phyloP scores from a whole-genome alignment of 441 rosid species.

The Bruguiera hainesii region DNA sequence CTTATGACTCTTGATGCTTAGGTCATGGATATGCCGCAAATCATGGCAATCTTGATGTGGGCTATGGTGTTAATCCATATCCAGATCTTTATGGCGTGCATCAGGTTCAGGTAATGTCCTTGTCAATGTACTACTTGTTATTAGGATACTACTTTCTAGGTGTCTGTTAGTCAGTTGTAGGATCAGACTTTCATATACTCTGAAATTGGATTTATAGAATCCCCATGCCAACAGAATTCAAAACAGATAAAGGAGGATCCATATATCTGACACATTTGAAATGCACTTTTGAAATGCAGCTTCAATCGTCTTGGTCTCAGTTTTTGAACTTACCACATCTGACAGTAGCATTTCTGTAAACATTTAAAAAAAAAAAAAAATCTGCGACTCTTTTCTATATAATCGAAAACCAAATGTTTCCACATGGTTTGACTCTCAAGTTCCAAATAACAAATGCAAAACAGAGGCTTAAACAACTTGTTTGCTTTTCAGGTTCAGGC shows the following conservation, averaged over 20 bases:
- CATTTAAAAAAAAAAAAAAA: no score
- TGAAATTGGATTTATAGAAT: no score
- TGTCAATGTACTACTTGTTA: not conserved
- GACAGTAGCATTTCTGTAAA: no score
- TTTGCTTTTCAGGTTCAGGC: constrained; percentile 28
- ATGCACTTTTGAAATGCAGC: no score
- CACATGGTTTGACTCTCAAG: not conserved
- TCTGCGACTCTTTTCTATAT: not conserved
- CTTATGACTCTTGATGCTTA: constrained; percentile 13
- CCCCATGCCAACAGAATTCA: no score
- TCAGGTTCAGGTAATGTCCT: constrained; percentile 31
- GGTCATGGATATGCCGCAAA: constrained; percentile 44
- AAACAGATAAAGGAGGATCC: no score
- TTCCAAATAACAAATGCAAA: not conserved
- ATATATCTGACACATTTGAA: no score
- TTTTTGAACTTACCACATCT: no score
- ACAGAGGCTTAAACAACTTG: not conserved
- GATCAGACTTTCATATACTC: no score
- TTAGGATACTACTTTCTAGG: no score
- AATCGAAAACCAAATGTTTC: not conserved
- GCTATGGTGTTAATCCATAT: constrained; percentile 30
- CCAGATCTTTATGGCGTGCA: constrained; percentile 39
- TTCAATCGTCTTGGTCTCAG: no score
- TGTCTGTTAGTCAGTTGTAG: not conserved
- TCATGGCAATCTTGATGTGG: constrained; percentile 40